phyloP scores from a whole-genome alignment of 177 flowering plant genomes.

The Vitis hybrid region DNA sequence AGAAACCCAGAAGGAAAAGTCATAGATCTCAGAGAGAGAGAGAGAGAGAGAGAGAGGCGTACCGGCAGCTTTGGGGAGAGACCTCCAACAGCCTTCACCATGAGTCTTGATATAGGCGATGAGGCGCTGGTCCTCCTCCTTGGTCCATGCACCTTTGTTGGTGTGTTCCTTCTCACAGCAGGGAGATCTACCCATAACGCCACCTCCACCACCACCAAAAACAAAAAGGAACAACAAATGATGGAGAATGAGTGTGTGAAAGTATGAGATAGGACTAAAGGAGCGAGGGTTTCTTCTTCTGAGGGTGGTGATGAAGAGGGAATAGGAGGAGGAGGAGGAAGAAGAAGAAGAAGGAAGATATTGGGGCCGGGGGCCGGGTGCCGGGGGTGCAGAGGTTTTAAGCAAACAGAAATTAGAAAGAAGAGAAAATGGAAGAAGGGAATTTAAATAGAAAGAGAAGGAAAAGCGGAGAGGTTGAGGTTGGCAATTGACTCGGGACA shows the following conservation, averaged over 20 bases:
- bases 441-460: background rate
- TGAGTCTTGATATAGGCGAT: constrained; percentile 41
- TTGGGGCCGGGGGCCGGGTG: background rate
- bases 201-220: no score
- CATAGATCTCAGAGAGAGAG: background rate
- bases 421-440: background rate
- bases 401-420: background rate
- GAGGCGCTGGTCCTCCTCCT: constrained; percentile 53
- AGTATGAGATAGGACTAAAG: no score
- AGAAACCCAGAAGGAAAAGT: background rate
- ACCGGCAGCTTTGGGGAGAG: constrained; percentile 66
- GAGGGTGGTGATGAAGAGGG: no score
- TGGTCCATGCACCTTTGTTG: constrained; percentile 60
- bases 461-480: background rate
- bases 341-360: background rate
- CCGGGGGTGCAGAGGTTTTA: background rate
- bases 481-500: constrained; percentile 28
- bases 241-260: no score
- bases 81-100: constrained; percentile 66
- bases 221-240: no score
- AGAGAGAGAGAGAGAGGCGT: background rate
- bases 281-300: no score
- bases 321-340: background rate
- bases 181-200: constrained; percentile 46
- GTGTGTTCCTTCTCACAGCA: constrained; percentile 58